Percentiles rank a stretch among this genome's conserved stretches.
These are phyloP conservation scores for Daldinia concentrica DNA, from an alignment of 495 filamentous ascomycete species.

Conservation along the genomic window DNA sequence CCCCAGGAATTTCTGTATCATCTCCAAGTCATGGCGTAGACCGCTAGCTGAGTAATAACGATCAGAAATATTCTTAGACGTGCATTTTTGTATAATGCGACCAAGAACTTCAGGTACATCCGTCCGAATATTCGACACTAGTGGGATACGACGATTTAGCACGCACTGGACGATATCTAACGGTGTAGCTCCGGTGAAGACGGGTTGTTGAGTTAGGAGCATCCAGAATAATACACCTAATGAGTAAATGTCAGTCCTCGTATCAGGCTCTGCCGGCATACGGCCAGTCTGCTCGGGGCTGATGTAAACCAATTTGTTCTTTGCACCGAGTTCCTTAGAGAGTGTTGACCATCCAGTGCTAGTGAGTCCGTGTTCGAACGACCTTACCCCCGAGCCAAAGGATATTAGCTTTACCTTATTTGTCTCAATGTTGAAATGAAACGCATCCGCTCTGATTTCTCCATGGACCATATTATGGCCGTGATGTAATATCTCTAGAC, in stretches of 20 bases:
- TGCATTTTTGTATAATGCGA: slow-evolving; percentile 87
- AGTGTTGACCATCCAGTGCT: slow-evolving; percentile 85
- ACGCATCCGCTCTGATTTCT: slow-evolving; percentile 86
- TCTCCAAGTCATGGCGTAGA: slow-evolving; percentile 76
- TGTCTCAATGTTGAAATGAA: slow-evolving; percentile 76
- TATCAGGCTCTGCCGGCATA: slow-evolving; percentile 88
- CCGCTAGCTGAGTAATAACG: slow-evolving; percentile 86
- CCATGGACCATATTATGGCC: slow-evolving; percentile 84
- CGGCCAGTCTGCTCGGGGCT: slow-evolving; percentile 92
- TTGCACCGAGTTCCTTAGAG: slow-evolving; percentile 79
- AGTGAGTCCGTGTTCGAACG: slow-evolving; percentile 87
- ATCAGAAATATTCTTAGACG: slow-evolving; percentile 81
- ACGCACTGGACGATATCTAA: slow-evolving; percentile 91
- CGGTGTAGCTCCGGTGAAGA: slow-evolving; percentile 79
- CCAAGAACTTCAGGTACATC: slow-evolving; percentile 84
- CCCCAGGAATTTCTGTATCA: slow-evolving; percentile 73
- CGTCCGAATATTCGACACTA: slow-evolving; percentile 74
- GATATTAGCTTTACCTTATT: slow-evolving; percentile 80
- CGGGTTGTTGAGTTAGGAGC: slow-evolving; percentile 77
- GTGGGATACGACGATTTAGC: slow-evolving; percentile 75
- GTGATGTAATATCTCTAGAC: slow-evolving; percentile 86
- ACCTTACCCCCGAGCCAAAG: slow-evolving; percentile 82
- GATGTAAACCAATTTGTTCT: slow-evolving; percentile 86
- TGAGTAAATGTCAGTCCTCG: slow-evolving; percentile 88
- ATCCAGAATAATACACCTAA: slow-evolving; percentile 88